These are phyloP conservation scores for Citrus trifoliata DNA, from an alignment of 345 rosid genomes.

Conservation along the genomic window DNA sequence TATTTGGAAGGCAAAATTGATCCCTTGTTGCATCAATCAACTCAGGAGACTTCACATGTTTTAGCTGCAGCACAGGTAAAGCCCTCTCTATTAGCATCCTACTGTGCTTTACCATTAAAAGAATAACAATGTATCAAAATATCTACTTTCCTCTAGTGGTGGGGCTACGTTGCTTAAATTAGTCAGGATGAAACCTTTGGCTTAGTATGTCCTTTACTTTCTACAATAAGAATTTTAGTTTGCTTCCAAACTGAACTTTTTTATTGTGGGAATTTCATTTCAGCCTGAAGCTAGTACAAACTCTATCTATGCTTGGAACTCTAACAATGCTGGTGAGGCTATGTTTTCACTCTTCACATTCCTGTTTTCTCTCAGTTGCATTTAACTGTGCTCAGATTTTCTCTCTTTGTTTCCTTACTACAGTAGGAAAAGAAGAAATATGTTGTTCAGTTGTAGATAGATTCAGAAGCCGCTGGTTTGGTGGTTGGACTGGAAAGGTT, in stretches of 20 bases:
- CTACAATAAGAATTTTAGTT: neutral
- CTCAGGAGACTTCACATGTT: conserved; percentile 20
- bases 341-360: neutral
- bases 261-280: conserved; percentile 11
- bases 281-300: conserved; percentile 23
- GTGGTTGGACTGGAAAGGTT: conserved; percentile 41
- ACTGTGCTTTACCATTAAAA: neutral
- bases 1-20: conserved; percentile 9
- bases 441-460: conserved; percentile 12
- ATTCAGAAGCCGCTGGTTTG: conserved; percentile 40
- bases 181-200: conserved; percentile 1
- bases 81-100: neutral
- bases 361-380: neutral
- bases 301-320: conserved; percentile 14
- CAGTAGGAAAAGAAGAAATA: conserved; percentile 22
- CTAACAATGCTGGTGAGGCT: conserved; percentile 28
- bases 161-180: neutral
- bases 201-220: neutral
- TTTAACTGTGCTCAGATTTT: neutral
- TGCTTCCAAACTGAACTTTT: conserved; percentile 15
- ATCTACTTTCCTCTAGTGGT: neutral
- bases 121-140: neutral
- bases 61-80: conserved; percentile 33
- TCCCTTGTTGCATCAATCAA: conserved; percentile 17
- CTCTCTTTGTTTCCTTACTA: neutral